A percentile compares a stretch with the other conserved stretches of the same genome.
Evolutionary conservation across 495 filamentous ascomycete species (phyloP).

Genomic region (Staphylotrichum longicolle): DNA sequence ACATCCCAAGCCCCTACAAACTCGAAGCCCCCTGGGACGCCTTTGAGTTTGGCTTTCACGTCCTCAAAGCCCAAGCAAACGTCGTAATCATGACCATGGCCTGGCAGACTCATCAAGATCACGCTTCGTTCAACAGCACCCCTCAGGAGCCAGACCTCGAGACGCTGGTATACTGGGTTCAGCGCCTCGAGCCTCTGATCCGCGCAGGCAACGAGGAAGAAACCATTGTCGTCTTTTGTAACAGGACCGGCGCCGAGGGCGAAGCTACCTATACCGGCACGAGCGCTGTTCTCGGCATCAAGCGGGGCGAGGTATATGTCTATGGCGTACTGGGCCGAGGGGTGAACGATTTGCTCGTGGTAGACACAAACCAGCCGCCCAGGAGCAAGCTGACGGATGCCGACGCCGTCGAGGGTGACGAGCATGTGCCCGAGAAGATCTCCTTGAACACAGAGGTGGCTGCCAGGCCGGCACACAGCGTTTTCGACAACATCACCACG

Average conservation of each 20-base stretch:
- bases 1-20: constrained; percentile 56
- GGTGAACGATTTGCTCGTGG: constrained; percentile 62
- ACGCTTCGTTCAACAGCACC: constrained; percentile 43
- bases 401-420: constrained; percentile 15
- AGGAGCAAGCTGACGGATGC: constrained; percentile 31
- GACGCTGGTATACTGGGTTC: constrained; percentile 88
- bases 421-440: background rate
- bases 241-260: constrained; percentile 71
- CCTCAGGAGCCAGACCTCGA: constrained; percentile 67
- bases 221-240: constrained; percentile 78
- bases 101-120: constrained; percentile 66
- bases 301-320: constrained; percentile 62
- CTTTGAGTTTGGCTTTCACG: constrained; percentile 83
- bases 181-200: constrained; percentile 72
- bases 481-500: background rate
- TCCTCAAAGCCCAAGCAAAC: constrained; percentile 62
- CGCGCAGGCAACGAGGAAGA: constrained; percentile 55
- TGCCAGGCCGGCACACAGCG: background rate
- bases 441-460: background rate
- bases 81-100: constrained; percentile 85
- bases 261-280: constrained; percentile 78
- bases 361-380: constrained; percentile 50
- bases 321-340: constrained; percentile 66
- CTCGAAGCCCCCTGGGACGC: constrained; percentile 73
- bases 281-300: constrained; percentile 74